Percentiles rank a stretch among this genome's conserved stretches.
phyloP scores from a whole-genome alignment of 2,329 filamentous ascomycete genomes.

The Exophiala xenobiotica region DNA sequence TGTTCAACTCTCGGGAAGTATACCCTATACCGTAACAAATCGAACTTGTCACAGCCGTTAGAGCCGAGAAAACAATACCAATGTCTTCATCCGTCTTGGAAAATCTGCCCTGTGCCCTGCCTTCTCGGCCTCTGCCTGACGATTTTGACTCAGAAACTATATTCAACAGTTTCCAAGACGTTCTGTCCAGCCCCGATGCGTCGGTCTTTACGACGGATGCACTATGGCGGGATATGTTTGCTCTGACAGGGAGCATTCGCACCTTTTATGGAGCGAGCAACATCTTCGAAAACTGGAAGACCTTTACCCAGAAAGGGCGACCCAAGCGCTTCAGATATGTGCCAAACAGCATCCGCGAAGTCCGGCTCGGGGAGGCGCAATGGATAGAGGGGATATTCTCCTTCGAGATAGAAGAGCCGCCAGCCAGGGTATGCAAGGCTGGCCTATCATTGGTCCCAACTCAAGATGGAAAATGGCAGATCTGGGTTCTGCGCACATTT shows the following conservation, averaged over 20 bases:
- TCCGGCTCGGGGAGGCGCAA: background rate
- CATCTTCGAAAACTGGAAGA: conserved; percentile 26
- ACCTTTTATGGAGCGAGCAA: conserved; percentile 24
- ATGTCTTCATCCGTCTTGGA: background rate
- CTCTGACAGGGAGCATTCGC: conserved; percentile 28
- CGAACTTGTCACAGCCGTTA: background rate
- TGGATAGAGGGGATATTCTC: conserved; percentile 6
- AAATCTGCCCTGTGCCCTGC: background rate
- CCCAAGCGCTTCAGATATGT: conserved; percentile 1
- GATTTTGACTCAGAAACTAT: background rate
- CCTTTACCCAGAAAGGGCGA: background rate
- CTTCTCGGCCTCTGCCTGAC: background rate
- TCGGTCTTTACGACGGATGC: conserved; percentile 5
- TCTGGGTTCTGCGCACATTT: conserved; percentile 30
- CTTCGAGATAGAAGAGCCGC: conserved; percentile 1
- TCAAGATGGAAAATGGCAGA: conserved; percentile 26
- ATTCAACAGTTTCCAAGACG: background rate
- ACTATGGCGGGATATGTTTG: conserved; percentile 21
- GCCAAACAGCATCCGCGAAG: background rate
- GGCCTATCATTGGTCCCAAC: conserved; percentile 20
- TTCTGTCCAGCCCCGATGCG: conserved; percentile 2
- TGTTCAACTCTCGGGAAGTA: no score
- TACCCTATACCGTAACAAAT: no score
- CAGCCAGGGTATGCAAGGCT: conserved; percentile 17
- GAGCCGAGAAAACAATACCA: background rate